These are phyloP conservation scores for Xanthoconium purpureum DNA, from an alignment of 768 basidiomycete genomes.

Conservation along the genomic window DNA sequence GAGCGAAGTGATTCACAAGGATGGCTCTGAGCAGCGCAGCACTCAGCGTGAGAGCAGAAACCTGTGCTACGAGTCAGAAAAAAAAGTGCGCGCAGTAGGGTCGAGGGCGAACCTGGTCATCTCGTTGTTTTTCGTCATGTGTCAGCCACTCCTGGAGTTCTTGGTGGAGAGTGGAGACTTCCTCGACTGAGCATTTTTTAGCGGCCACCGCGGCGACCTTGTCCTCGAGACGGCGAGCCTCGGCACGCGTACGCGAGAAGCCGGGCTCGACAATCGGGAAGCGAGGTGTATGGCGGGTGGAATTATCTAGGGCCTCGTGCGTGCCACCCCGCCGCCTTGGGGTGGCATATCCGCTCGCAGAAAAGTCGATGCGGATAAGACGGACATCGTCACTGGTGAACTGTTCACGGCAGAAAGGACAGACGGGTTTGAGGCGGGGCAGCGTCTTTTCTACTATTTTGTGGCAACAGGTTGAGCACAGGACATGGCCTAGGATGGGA, in stretches of 20 bases:
- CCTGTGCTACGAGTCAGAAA: conserved; percentile 34
- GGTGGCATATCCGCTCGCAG: conserved; percentile 64
- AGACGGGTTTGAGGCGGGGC: conserved; percentile 64
- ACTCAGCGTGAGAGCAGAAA: conserved; percentile 69
- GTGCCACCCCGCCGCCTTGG: conserved; percentile 53
- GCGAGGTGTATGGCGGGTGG: conserved; percentile 42
- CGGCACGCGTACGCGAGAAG: conserved; percentile 42
- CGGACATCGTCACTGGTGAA: conserved; percentile 67
- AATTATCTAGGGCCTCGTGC: conserved; percentile 45
- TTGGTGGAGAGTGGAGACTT: conserved; percentile 72
- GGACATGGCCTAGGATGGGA: conserved; percentile 61
- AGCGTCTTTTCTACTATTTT: conserved; percentile 80
- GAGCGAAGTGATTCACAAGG: conserved; percentile 76
- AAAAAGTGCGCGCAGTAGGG: conserved; percentile 6
- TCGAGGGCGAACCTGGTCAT: conserved; percentile 56
- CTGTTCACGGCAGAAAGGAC: conserved; percentile 81
- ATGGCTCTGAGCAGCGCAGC: conserved; percentile 79
- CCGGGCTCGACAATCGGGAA: conserved; percentile 45
- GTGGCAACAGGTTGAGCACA: conserved; percentile 74
- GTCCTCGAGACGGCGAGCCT: conserved; percentile 69
- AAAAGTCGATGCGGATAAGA: conserved; percentile 76
- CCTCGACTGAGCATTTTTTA: conserved; percentile 86
- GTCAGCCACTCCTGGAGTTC: conserved; percentile 77
- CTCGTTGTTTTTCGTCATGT: conserved; percentile 50
- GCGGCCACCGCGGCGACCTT: conserved; percentile 76